Percentiles rank a stretch among this genome's conserved stretches.
These are phyloP conservation scores for Tetradesmus lagerheimii DNA, from an alignment of 139 green algal species.

Conservation along the genomic window DNA sequence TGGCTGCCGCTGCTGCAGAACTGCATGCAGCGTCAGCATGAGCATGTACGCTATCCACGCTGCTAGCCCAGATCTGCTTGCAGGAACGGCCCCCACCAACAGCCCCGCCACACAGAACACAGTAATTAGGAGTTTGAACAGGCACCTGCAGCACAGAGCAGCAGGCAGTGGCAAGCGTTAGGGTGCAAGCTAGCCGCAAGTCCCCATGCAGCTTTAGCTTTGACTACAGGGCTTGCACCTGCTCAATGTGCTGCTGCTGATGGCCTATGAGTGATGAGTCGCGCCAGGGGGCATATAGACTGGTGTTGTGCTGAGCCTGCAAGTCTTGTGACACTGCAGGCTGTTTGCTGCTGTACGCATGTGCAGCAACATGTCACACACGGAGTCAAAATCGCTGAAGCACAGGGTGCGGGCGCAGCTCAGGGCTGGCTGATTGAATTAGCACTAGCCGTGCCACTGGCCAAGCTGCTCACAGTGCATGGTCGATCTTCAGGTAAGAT, in stretches of 20 bases:
- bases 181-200: too few species aligned
- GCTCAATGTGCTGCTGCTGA: background rate
- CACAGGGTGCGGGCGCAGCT: background rate
- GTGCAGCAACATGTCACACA: too few species aligned
- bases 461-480: background rate
- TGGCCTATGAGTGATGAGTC: too few species aligned
- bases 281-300: too few species aligned
- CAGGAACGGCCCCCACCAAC: background rate
- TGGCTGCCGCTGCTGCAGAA: background rate
- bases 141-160: background rate
- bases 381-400: background rate
- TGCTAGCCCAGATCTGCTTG: background rate
- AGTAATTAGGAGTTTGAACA: constrained; percentile 14
- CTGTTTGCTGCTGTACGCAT: background rate
- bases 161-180: background rate
- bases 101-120: background rate
- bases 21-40: background rate
- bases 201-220: background rate
- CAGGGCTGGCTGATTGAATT: background rate
- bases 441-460: background rate
- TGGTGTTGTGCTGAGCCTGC: background rate
- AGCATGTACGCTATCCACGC: background rate
- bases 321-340: background rate
- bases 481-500: background rate
- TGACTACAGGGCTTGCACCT: background rate